A percentile compares a stretch with the other conserved stretches of the same genome.
phyloP scores from a whole-genome alignment of 163 green algal species.

The Chloroidium sp. region DNA sequence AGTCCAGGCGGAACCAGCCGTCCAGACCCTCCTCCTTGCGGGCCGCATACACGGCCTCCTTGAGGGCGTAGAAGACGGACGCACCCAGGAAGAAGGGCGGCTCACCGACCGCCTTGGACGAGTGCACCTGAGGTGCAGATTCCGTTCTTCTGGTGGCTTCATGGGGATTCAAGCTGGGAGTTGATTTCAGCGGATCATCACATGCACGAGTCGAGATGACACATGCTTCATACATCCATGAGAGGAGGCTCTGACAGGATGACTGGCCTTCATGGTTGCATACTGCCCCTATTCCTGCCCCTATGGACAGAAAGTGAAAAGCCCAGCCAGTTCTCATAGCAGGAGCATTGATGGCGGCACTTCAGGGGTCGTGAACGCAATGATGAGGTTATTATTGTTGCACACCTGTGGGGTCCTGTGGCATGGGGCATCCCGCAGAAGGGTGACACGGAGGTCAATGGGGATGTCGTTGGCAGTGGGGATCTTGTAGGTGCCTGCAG shows the following conservation, averaged over 20 bases:
- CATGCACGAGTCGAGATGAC: too few species aligned
- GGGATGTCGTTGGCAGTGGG: slow-evolving; percentile 94
- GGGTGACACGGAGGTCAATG: slow-evolving; percentile 79
- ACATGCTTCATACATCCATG: too few species aligned
- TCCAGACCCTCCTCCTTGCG: slow-evolving; percentile 44
- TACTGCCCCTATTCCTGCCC: too few species aligned
- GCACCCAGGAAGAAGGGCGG: slow-evolving; percentile 87
- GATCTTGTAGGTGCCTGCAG: slow-evolving; percentile 87
- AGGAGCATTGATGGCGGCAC: too few species aligned
- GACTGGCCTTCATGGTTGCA: too few species aligned
- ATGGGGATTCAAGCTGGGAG: too few species aligned
- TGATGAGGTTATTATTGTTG: background rate
- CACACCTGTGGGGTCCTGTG: slow-evolving; percentile 43
- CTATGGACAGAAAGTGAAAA: too few species aligned
- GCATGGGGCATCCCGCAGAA: slow-evolving; percentile 68
- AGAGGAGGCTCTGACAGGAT: too few species aligned
- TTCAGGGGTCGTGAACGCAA: too few species aligned
- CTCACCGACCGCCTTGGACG: slow-evolving; percentile 88
- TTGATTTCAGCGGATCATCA: too few species aligned
- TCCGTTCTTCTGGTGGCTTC: too few species aligned
- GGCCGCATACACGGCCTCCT: slow-evolving; percentile 79
- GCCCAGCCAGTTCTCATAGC: too few species aligned
- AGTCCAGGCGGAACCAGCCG: slow-evolving; percentile 79
- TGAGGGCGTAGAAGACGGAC: slow-evolving; percentile 88
- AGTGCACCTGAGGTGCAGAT: slow-evolving; percentile 45